Evolutionary conservation across 2,329 filamentous ascomycete species (phyloP), one percentile per base, ranked within the genome.

Genomic region (Penicillium verrucosum): DNA sequence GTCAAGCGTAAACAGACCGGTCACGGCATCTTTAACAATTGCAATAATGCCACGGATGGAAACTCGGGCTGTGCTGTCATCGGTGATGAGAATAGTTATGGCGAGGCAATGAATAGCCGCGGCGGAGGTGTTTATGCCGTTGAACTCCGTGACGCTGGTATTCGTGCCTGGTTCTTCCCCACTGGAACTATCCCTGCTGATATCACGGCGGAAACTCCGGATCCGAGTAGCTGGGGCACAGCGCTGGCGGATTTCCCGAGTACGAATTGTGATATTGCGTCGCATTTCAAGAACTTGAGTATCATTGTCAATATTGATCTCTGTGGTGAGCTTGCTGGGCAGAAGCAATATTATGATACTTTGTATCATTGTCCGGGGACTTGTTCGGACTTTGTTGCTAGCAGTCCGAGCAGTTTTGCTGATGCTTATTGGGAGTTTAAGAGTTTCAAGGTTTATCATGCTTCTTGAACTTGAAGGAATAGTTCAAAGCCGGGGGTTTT

Each of bases 341-440:
- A 66, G 38, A 43, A 56, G 5, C 63, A 65, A 50, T 69, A 68
- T 46, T 77, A 76, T 56, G 65, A 66, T 4, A 52, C 68, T 12
- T 57, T 70, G 54, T 70, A 75, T 43, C 40, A 65, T 7, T 74
- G 83, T 63, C 79, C 83, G 0, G 78, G 77, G 23, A 85, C 78
- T 54, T 88, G 85, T 65, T 75, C 75, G 4, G 78, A 83, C 48
- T 83, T 78, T 59, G 85, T 87, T 8, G 80, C 84, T 6, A 82
- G 81, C 52, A 81, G 84, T 61, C 84, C 80, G 21, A 71, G 67
- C 21, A 81, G 73, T 2, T 89, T 85, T 68, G 77, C 73, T 42
- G 79, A 83, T 65, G 86, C 82, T 1, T 89, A 79, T 67, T 90
- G 82, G 87, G 84, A 84, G 72, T 86, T 88, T 73, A 82, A 80